Conservation (phyloP, 202 grass and related monocot genomes). For the Brachypodium distachyon region DNA sequence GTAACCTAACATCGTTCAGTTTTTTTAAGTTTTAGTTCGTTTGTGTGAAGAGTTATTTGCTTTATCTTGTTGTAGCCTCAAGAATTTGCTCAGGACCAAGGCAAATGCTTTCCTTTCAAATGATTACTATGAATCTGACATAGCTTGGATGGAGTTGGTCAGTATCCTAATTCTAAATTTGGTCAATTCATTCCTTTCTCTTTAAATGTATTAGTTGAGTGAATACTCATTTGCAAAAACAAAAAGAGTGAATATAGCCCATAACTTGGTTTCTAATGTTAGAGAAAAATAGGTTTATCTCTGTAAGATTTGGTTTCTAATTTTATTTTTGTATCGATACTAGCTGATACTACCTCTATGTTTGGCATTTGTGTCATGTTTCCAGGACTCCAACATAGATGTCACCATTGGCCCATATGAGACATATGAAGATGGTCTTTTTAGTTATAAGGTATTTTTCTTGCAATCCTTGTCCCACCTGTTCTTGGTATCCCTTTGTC, state of each 20-base stretch:
- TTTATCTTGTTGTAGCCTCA: slow-evolving; percentile 54
- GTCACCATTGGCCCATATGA: slow-evolving; percentile 96
- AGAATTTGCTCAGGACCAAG: slow-evolving; percentile 78
- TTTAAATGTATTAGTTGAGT: background rate
- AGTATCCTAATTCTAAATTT: slow-evolving; percentile 29
- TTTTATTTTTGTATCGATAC: background rate
- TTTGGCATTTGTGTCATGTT: slow-evolving; percentile 18
- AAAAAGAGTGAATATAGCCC: no score
- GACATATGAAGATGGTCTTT: slow-evolving; percentile 93
- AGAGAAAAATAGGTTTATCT: no score
- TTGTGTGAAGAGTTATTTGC: background rate
- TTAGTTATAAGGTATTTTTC: slow-evolving; percentile 83
- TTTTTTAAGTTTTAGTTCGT: slow-evolving; percentile 15
- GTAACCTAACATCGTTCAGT: background rate
- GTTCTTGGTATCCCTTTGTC: background rate
- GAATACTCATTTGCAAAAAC: no score
- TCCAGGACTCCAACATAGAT: slow-evolving; percentile 92
- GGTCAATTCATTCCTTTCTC: slow-evolving; percentile 6
- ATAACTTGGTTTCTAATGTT: background rate
- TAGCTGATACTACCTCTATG: slow-evolving; percentile 13
- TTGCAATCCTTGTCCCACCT: slow-evolving; percentile 2
- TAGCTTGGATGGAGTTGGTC: slow-evolving; percentile 98
- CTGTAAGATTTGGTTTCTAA: background rate
- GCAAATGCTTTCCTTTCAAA: slow-evolving; percentile 88
- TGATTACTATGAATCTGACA: slow-evolving; percentile 95